Evolutionary conservation across 768 basidiomycete genomes (phyloP), one percentile per base, ranked within the genome.

Genomic region (Lentinula aciculospora): DNA sequence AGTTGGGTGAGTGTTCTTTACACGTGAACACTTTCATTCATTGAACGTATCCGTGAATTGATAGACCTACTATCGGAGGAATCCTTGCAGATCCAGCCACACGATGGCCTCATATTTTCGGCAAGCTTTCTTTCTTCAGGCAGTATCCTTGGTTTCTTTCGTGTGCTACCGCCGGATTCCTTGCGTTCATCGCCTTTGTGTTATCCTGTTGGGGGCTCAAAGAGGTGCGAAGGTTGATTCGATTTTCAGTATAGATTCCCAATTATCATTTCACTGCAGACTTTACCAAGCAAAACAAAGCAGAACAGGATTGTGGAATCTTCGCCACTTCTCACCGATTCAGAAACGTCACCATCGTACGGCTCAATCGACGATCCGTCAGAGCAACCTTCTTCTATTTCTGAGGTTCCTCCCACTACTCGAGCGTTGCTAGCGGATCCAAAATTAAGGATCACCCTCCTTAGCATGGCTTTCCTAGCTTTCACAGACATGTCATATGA

Each of bases 141-240:
- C 56, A 64, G 1, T 63, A 75, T 62, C 72, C 74, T 2, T 76
- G 74, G 59, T 69, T 76, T 39, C 66, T 74, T 36, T 70, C 73
- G 27, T 75, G 75, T 62, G 48, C 61, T 6, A 63, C 65, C 4
- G 65, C 72, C 2, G 70, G 68, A 1, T 3, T 55, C 1, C 58
- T 70, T 13, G 47, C 69, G 8, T 46, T 68, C 9, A 19, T 62
- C 19, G 60, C 63, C 12, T 66, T 71, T 55, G 2, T 67, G 1
- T 19, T 68, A 3, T 65, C 63, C 3, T 58, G 60, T 23, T 15
- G 65, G 12, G 58, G 62, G 2, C 59, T 75, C 19, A 63, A 68
- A 60, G 72, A 75, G 64, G 73, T 67, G 49, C 8, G 62, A 51
- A 15, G 37, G 39, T 49, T 40, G 1, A 44, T 32, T 21, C 45